Base-by-base conservation (phyloP, 345 rosid species). In the Physaria fendleri region DNA sequence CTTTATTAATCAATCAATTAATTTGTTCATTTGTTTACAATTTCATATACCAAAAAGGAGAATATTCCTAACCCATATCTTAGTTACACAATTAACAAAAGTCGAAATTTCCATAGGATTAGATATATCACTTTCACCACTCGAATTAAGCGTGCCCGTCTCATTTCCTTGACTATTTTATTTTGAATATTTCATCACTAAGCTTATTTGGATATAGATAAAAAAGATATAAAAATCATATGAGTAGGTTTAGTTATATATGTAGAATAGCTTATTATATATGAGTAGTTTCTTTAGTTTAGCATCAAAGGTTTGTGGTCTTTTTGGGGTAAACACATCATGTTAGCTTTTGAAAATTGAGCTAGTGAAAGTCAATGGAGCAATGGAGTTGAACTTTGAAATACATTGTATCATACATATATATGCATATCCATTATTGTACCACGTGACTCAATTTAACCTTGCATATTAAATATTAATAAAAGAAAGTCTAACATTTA, bases 101-200 rank as follows among this genome's bases (percentile, higher is more conserved):
- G 12, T 47, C 15, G 27, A 48, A 39, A n/a, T n/a, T 49, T 48
- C 22, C 50, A 29, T 32, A 22, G 18, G 30, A 67, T 32, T 30
- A 39, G 30, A 65, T 29, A 40, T 66, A 49, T 49, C 32, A 30
- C 53, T 56, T 37, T 57, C 29, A 30, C 45, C 38, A 43, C 38
- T 58, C 33, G n/a, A n/a, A n/a, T n/a, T n/a, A 59, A 59, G 59
- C 54, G 65, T 67, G 65, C 46, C 32, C 8, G 12, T 41, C 30
- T 23, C 16, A 57, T 57, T 27, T 56, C 21, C 48, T 35, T 65
- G 47, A 54, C 46, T n/a, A 18, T 33, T 59, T 32, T 38, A 14
- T 24, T 13, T 15, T 22, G 45, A 41, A 29, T 41, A 14, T 21
- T 10, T 41, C 24, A 28, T 24, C 18, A 24, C 38, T 53, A 22